Percentiles rank a stretch among this genome's conserved stretches.
phyloP scores from a whole-genome alignment of 805 yeast genomes.

The Starmerella powellii region DNA sequence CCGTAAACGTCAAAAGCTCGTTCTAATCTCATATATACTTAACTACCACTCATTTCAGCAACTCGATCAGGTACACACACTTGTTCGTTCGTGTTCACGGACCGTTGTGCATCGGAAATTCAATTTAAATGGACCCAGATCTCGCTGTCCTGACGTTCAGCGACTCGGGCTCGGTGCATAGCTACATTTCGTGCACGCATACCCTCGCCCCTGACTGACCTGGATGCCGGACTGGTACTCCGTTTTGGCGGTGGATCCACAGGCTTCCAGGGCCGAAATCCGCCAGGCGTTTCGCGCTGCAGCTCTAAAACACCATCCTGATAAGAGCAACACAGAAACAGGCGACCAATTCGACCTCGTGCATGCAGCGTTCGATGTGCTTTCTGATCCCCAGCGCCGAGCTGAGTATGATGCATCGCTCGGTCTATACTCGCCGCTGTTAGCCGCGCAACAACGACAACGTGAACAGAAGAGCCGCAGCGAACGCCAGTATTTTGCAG shows the following conservation, averaged over 20 bases:
- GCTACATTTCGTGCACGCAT: slow-evolving; percentile 4
- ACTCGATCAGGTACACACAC: too few species aligned
- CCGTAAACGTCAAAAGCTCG: too few species aligned
- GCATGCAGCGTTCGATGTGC: slow-evolving; percentile 24
- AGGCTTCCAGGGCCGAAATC: slow-evolving; percentile 66
- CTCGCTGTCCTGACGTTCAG: too few species aligned
- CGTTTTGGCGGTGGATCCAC: slow-evolving; percentile 68
- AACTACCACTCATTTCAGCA: too few species aligned
- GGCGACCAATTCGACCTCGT: slow-evolving; percentile 24
- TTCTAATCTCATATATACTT: too few species aligned
- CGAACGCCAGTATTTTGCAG: neutral
- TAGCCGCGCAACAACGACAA: neutral
- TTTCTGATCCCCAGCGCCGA: slow-evolving; percentile 20
- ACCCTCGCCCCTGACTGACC: neutral
- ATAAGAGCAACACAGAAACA: slow-evolving; percentile 39
- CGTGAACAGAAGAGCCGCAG: neutral
- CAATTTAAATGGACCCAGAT: too few species aligned
- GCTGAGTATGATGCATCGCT: slow-evolving; percentile 20
- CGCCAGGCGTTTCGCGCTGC: slow-evolving; percentile 83
- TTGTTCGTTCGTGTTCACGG: too few species aligned
- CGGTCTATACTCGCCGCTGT: too few species aligned
- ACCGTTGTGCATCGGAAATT: too few species aligned
- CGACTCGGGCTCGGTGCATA: too few species aligned
- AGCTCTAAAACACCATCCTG: slow-evolving; percentile 91
- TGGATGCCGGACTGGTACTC: slow-evolving; percentile 38